These are phyloP conservation scores for Arctostaphylos glauca DNA, from an alignment of 148 eudicot genomes.

Conservation along the genomic window DNA sequence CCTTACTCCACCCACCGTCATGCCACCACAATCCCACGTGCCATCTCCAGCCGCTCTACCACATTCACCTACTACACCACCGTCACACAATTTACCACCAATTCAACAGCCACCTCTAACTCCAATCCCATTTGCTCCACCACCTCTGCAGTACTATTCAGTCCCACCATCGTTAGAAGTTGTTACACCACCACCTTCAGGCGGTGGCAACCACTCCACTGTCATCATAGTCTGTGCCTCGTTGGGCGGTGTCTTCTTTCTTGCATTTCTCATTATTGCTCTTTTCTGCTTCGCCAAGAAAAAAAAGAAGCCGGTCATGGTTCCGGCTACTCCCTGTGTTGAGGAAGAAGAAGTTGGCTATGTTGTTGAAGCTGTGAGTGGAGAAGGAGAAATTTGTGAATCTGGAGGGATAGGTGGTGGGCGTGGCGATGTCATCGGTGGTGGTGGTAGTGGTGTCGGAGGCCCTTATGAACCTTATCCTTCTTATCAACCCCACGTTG, in stretches of 20 bases:
- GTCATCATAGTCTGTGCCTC: conserved; percentile 45
- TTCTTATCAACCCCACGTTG: background rate
- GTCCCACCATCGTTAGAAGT: conserved; percentile 18
- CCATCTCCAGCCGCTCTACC: too few species aligned
- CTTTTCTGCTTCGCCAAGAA: conserved; percentile 54
- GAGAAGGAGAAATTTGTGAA: conserved; percentile 11
- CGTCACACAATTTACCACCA: background rate
- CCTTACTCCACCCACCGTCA: background rate
- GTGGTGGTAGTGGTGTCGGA: background rate
- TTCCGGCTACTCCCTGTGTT: conserved; percentile 28
- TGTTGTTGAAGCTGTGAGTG: background rate
- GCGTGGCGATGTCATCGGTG: background rate
- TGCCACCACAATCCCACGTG: background rate
- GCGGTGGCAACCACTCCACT: conserved; percentile 36
- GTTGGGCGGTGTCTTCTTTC: conserved; percentile 52
- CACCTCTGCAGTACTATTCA: conserved; percentile 17
- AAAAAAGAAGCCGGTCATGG: conserved; percentile 32
- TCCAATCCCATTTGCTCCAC: conserved; percentile 8
- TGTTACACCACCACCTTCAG: conserved; percentile 23
- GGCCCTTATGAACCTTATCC: background rate
- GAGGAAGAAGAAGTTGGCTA: conserved; percentile 14
- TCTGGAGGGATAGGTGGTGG: conserved; percentile 9
- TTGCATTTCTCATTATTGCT: conserved; percentile 50
- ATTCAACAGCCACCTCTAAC: background rate
- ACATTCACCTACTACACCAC: background rate